Base-by-base conservation (phyloP, 768 basidiomycete genomes). In the Candolleomyces efflorescens region DNA sequence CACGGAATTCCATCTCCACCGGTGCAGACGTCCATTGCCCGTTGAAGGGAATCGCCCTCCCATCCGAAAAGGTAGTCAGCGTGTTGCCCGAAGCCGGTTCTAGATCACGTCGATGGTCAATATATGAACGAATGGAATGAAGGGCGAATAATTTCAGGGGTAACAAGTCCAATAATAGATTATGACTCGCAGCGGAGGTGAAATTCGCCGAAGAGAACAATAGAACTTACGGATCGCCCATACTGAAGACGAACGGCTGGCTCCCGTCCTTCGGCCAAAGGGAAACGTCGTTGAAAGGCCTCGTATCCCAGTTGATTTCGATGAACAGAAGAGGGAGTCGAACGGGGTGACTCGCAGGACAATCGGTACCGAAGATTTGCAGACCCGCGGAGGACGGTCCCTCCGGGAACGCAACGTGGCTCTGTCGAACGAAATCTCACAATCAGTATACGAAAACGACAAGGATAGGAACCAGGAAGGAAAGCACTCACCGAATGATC, bases 41-140 rank as follows among this genome's bases (percentile, higher is more conserved):
- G 22, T 23, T 59, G 58, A 13, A 59, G 52, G 3, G 58, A 59
- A 36, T 59, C 58, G 15, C 58, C 58, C 38, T 59, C 58, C 58
- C 58, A 59, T 3, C 58, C 58, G 45, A 59, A 59, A n/a, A 59
- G 52, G 26, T 59, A 59, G 36, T 59, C 58, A 20, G 58, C 58
- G 37, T 59, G 58, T 37, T 59, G 58, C 26, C 58, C 58, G 23
- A 46, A 59, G 10, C 58, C 58, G 32, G 53, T 59, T 24, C 56
- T 57, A 24, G 5, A n/a, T n/a, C n/a, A n/a, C n/a, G n/a, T n/a
- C n/a, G n/a, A n/a, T n/a, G n/a, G n/a, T n/a, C n/a, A n/a, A n/a
- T n/a, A n/a, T n/a, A n/a, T n/a, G 17, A 43, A 43, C 41, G 41
- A 5, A 43, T 3, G 12, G 5, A 43, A 43, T 13, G 18, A 43